Base-by-base conservation (phyloP, 2,329 filamentous ascomycete genomes). In the Penicillium sp. region DNA sequence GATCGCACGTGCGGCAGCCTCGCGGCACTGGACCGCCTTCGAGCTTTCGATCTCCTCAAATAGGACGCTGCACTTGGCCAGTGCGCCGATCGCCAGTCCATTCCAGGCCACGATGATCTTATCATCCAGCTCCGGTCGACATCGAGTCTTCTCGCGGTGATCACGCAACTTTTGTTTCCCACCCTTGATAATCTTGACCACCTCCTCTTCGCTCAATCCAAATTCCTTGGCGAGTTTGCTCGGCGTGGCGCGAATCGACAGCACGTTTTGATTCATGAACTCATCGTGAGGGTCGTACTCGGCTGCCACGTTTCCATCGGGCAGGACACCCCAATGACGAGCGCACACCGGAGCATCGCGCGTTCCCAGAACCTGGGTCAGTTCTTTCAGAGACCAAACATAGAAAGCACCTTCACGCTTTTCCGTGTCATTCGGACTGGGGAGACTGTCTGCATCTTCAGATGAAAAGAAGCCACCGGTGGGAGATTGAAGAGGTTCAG, bases 361-460 rank as follows among this genome's bases (percentile, higher is more conserved):
- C 3, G 80, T 76, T 2, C 83, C 83, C 1, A 96, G 78, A 2
- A 95, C 81, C 9, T 82, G 80, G 52, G 90, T 84, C 52, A 97
- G 86, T 65, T 97, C 91, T 44, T 89, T 87, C 44, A 86, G 75
- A 0, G 91, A 95, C 92, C 92, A 98, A 3, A 96, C 81, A 62
- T 97, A 96, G 66, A 89, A 97, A 0, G 91, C 92, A 0, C 93
- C 93, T 70, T 97, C 91, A 29, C 87, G 82, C 75, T 91, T 90
- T 46, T 95, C 87, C 4, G 77, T 80, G 61, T 95, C 89, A 1
- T 84, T 83, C n/a, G 79, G 80, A 28, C 81, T 81, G 44, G 87
- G 86, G 45, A 82, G 78, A 1, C 90, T 95, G 67, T 96, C 91
- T 0, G 93, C 91, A 52, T 95, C 89, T 71, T 97, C 92, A 39